Percentiles rank a stretch among this genome's conserved stretches.
These are phyloP conservation scores for Hypoxylon rickii DNA, from an alignment of 495 filamentous ascomycete genomes.

Conservation along the genomic window DNA sequence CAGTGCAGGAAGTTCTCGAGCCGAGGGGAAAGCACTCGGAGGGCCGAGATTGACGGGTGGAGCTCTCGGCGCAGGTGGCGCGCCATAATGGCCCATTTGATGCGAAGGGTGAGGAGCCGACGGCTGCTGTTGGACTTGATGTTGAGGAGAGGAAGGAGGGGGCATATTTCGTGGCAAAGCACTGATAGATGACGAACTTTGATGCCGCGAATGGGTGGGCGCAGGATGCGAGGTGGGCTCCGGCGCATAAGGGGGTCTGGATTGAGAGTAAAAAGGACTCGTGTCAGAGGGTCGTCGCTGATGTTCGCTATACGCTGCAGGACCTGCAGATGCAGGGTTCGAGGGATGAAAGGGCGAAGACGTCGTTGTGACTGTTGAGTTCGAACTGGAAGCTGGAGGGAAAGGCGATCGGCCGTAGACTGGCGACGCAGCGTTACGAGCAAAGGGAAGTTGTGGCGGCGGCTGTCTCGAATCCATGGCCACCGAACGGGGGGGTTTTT, in stretches of 20 bases:
- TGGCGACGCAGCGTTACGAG: conserved; percentile 42
- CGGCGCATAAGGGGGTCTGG: conserved; percentile 49
- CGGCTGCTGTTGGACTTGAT: conserved; percentile 44
- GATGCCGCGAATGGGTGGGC: conserved; percentile 56
- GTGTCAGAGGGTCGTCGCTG: conserved; percentile 55
- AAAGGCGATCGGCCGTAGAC: conserved; percentile 43
- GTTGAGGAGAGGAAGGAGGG: conserved; percentile 56
- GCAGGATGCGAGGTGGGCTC: conserved; percentile 51
- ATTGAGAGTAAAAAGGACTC: conserved; percentile 47
- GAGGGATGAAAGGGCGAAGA: conserved; percentile 34
- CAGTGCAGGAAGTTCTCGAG: conserved; percentile 59
- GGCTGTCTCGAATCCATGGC: conserved; percentile 36
- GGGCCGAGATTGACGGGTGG: conserved; percentile 59
- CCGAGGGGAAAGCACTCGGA: conserved; percentile 52
- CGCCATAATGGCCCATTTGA: conserved; percentile 48
- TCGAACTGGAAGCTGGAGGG: conserved; percentile 34
- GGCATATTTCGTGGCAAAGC: conserved; percentile 56
- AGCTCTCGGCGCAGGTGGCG: conserved; percentile 50
- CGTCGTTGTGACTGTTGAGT: conserved; percentile 20
- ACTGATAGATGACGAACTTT: conserved; percentile 56
- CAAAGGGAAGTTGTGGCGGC: conserved; percentile 45
- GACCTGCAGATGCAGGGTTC: conserved; percentile 37
- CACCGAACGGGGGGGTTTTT: conserved; percentile 11
- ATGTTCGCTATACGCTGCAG: conserved; percentile 49
- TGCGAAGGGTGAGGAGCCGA: conserved; percentile 40